A percentile compares a stretch with the other conserved stretches of the same genome.
These are phyloP conservation scores for Psilocybe cubensis DNA, from an alignment of 768 basidiomycete species.

Conservation along the genomic window DNA sequence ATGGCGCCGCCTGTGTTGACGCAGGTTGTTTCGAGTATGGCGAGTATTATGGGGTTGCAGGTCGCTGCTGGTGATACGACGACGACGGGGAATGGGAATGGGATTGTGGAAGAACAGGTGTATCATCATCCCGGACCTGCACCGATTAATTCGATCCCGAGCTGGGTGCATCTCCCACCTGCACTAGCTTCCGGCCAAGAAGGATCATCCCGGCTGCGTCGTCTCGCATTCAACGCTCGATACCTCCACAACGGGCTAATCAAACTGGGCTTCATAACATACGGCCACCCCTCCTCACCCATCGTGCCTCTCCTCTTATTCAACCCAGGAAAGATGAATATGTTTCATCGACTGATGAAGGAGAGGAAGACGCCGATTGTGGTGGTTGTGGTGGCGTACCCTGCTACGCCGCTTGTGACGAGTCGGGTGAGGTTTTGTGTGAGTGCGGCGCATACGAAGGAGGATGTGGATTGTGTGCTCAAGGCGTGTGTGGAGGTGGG, in stretches of 20 bases:
- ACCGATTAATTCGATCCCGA: conserved; percentile 63
- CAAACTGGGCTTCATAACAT: conserved; percentile 96
- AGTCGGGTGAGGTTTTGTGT: conserved; percentile 93
- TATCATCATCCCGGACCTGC: conserved; percentile 70
- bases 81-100: conserved; percentile 23
- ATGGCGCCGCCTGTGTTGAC: conserved; percentile 91
- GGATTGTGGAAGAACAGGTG: conserved; percentile 32
- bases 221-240: conserved; percentile 93
- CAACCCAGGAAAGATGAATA: conserved; percentile 92
- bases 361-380: conserved; percentile 80
- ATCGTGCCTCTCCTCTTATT: conserved; percentile 93
- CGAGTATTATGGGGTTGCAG: conserved; percentile 93
- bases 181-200: conserved; percentile 81
- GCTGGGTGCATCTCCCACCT: conserved; percentile 79
- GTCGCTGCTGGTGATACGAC: conserved; percentile 34
- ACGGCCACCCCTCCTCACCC: conserved; percentile 89
- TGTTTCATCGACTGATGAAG: conserved; percentile 90
- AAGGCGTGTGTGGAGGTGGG: conserved; percentile 93
- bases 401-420: conserved; percentile 88
- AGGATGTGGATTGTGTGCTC: conserved; percentile 88
- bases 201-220: conserved; percentile 78
- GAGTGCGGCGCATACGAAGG: conserved; percentile 94
- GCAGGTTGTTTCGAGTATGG: conserved; percentile 92
- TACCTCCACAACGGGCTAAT: conserved; percentile 86
- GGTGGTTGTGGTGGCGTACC: conserved; percentile 89